phyloP scores from a whole-genome alignment of 73 alveolate species.

The Stentor roeselii region DNA sequence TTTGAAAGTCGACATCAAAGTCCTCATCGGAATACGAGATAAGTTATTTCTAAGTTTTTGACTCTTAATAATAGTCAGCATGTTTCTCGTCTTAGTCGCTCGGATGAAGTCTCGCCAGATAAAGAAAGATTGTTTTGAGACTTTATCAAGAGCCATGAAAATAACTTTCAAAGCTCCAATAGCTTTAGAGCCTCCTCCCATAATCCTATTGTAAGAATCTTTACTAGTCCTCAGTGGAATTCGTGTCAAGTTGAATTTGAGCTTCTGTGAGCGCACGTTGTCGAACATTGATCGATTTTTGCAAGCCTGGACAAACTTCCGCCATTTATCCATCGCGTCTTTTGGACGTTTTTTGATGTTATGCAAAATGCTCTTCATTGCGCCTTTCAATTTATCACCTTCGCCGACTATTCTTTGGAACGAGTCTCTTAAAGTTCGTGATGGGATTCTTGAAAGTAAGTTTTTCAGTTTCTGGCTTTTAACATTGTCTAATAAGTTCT shows the following conservation, averaged over 20 bases:
- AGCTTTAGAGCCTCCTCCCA: background rate
- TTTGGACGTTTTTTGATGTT: conserved; percentile 1
- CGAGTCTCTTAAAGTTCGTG: background rate
- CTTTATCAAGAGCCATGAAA: background rate
- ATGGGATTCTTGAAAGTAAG: background rate
- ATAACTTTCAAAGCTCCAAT: background rate
- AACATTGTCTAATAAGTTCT: background rate
- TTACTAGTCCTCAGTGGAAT: background rate
- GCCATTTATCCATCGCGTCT: background rate
- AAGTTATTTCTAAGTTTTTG: background rate
- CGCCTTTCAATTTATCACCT: conserved; percentile 10
- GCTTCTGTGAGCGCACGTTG: background rate
- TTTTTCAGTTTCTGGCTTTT: background rate
- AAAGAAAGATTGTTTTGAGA: background rate
- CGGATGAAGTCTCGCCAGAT: background rate
- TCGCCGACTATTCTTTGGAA: conserved; percentile 11
- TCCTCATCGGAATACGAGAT: background rate
- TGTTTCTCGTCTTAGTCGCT: background rate
- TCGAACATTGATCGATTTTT: background rate
- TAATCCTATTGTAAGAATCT: background rate
- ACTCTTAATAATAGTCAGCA: background rate
- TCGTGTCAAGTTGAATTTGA: background rate
- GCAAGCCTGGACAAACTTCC: background rate
- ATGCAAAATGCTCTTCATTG: background rate
- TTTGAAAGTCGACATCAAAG: background rate